Base-by-base conservation (phyloP, 78 protist genomes). In the Guillardia theta region DNA sequence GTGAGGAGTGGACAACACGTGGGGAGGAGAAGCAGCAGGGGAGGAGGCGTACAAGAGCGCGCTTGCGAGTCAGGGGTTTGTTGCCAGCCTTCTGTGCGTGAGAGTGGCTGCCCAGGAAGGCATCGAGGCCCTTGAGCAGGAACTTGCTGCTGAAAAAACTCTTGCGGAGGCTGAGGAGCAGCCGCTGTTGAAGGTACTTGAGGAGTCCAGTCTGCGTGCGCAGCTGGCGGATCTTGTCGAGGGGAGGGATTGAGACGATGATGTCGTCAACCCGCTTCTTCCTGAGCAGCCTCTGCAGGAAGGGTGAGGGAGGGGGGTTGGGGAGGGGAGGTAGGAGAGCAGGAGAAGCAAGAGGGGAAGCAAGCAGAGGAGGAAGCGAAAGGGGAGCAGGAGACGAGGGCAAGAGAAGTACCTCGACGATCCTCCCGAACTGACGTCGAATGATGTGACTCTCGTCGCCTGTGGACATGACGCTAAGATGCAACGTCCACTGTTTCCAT, bases 61-160 rank as follows among this genome's bases (percentile, higher is more conserved):
- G 62, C 12, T 12, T 53, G 62, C 18, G 62, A 21, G 62, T 53
- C 33, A 21, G 62, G 12, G 62, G 12, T 12, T 53, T 12, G 12
- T 12, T 53, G 62, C 18, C 33, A 21, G 62, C 62, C 12, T 21
- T 53, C 18, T 53, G 12, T 53, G 62, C 62, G 18, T 53, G 12
- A 53, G 18, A 53, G 18, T 18, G 18, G 33, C 62, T 53, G 62
- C 18, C 62, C 62, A 21, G 12, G 18, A 21, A 70, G 46, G 83
- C 83, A 43, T 70, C 83, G 36, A 70, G 83, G 36, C 83, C 83
- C 83, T 70, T 70, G 83, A 70, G 4, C 33, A 70, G 83, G 41
- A 70, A 70, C 83, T 70, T 70, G 41, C 41, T 70, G 41, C 41
- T 24, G 83, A 22, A 70, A 43, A 70, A 70, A 1, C 36, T 70